Percentiles rank a stretch among this genome's conserved stretches.
Evolutionary conservation across 495 filamentous ascomycete genomes (phyloP).

Genomic region (Ramalina peruviana): DNA sequence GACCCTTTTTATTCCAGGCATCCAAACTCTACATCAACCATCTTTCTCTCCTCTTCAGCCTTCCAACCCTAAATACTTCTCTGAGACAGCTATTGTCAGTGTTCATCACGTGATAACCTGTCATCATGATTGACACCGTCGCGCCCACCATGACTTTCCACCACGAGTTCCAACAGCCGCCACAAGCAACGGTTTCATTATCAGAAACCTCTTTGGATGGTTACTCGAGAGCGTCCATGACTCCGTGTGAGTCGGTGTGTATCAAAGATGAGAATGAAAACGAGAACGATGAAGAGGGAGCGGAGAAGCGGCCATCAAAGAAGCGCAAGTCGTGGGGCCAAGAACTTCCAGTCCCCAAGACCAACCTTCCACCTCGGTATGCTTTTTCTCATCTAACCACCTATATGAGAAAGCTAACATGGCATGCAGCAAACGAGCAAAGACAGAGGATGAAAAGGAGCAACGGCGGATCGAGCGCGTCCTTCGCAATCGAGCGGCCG

Average conservation of each 20-base stretch:
- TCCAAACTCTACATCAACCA: background rate
- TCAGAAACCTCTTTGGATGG: slow-evolving; percentile 31
- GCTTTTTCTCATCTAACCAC: slow-evolving; percentile 11
- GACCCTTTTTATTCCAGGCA: slow-evolving; percentile 4
- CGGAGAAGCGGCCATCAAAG: slow-evolving; percentile 70
- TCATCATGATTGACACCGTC: slow-evolving; percentile 3
- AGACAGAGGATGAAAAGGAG: slow-evolving; percentile 98
- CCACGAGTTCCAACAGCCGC: slow-evolving; percentile 9
- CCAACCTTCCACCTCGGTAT: slow-evolving; percentile 88
- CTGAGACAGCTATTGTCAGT: background rate
- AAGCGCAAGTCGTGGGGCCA: slow-evolving; percentile 99
- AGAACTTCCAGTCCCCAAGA: slow-evolving; percentile 91
- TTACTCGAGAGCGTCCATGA: slow-evolving; percentile 7
- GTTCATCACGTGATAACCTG: background rate
- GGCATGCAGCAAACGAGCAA: slow-evolving; percentile 70
- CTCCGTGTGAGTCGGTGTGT: slow-evolving; percentile 4
- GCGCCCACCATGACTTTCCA: slow-evolving; percentile 8
- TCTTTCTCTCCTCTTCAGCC: background rate
- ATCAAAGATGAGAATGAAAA: slow-evolving; percentile 20
- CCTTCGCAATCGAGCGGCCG: slow-evolving; percentile 85
- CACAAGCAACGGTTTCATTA: slow-evolving; percentile 36
- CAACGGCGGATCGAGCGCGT: slow-evolving; percentile 95
- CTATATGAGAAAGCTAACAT: slow-evolving; percentile 10
- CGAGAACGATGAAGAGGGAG: slow-evolving; percentile 17
- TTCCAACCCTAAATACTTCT: background rate